Evolutionary conservation across 2,329 filamentous ascomycete genomes (phyloP).

Genomic region (Capronia epimyces): DNA sequence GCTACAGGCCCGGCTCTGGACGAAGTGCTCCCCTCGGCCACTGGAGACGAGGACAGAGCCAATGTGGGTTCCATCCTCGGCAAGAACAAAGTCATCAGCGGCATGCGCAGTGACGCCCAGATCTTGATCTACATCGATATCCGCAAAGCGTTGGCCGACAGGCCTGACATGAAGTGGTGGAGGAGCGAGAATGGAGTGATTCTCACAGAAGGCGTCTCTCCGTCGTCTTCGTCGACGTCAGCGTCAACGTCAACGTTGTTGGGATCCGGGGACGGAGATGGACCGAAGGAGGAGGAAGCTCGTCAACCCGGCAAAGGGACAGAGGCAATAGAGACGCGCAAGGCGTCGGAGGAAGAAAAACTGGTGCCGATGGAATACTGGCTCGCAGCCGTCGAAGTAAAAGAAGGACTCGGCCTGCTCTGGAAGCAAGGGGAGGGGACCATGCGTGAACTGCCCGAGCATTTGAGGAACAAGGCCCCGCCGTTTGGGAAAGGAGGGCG

Average conservation of each 20-base stretch:
- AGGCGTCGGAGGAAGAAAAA: conserved; percentile 4
- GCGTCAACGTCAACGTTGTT: not conserved
- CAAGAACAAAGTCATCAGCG: conserved; percentile 58
- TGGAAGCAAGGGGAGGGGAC: conserved; percentile 54
- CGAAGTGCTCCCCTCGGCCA: conserved; percentile 30
- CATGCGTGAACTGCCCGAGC: conserved; percentile 45
- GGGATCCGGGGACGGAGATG: not conserved
- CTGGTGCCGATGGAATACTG: conserved; percentile 64
- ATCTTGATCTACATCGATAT: conserved; percentile 74
- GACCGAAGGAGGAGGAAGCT: not conserved
- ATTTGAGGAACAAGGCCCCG: conserved; percentile 39
- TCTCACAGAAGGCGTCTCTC: conserved; percentile 47
- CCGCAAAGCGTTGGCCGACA: conserved; percentile 52
- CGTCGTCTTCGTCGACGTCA: not conserved
- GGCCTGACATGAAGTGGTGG: conserved; percentile 61
- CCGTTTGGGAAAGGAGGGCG: conserved; percentile 33
- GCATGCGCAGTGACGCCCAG: conserved; percentile 74
- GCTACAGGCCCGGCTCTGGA: conserved; percentile 61
- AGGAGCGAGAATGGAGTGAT: conserved; percentile 72
- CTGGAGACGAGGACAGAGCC: not conserved
- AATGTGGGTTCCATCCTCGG: conserved; percentile 9
- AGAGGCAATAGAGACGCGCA: not conserved
- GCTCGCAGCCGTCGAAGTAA: conserved; percentile 66
- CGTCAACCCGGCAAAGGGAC: not conserved
- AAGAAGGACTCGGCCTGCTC: conserved; percentile 64